These are phyloP conservation scores for Daldinia sp. DNA, from an alignment of 2,329 filamentous ascomycete genomes.

Conservation along the genomic window DNA sequence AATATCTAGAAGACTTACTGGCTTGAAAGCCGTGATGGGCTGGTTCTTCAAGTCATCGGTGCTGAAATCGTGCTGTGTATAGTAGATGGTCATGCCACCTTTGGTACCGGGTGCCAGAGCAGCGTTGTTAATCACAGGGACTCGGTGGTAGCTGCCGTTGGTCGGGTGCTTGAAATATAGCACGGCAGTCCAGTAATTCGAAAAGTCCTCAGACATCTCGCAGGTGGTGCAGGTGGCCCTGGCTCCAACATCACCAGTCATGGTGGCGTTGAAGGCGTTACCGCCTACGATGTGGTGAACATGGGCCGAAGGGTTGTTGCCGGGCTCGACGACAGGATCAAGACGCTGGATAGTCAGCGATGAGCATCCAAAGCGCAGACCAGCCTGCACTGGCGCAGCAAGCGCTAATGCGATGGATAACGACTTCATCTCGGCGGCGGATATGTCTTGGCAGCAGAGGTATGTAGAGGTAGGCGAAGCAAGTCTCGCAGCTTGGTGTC, in stretches of 20 bases:
- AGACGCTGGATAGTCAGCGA: slow-evolving; percentile 50
- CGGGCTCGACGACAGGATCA: slow-evolving; percentile 51
- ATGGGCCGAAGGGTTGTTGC: slow-evolving; percentile 47
- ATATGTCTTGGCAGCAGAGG: slow-evolving; percentile 25
- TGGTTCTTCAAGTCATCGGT: slow-evolving; percentile 47
- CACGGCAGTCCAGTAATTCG: slow-evolving; percentile 53
- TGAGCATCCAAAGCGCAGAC: slow-evolving; percentile 51
- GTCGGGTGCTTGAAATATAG: slow-evolving; percentile 51
- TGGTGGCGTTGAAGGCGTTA: slow-evolving; percentile 52
- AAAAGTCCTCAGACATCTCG: slow-evolving; percentile 50
- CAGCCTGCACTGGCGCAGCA: slow-evolving; percentile 48
- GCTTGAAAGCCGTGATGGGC: slow-evolving; percentile 60
- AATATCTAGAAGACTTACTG: slow-evolving; percentile 45
- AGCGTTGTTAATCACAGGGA: slow-evolving; percentile 47
- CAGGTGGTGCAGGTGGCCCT: slow-evolving; percentile 51
- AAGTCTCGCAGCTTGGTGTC: slow-evolving; percentile 1
- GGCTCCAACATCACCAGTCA: slow-evolving; percentile 48
- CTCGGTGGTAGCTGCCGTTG: slow-evolving; percentile 52
- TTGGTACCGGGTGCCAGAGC: slow-evolving; percentile 47
- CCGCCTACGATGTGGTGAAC: slow-evolving; percentile 52
- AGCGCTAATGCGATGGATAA: slow-evolving; percentile 46
- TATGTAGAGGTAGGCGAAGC: slow-evolving; percentile 16
- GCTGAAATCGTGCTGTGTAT: slow-evolving; percentile 49
- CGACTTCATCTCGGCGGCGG: slow-evolving; percentile 47
- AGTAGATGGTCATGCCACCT: slow-evolving; percentile 52